These are phyloP conservation scores for Lonicera japonica DNA, from an alignment of 129 eudicot species.

Conservation along the genomic window DNA sequence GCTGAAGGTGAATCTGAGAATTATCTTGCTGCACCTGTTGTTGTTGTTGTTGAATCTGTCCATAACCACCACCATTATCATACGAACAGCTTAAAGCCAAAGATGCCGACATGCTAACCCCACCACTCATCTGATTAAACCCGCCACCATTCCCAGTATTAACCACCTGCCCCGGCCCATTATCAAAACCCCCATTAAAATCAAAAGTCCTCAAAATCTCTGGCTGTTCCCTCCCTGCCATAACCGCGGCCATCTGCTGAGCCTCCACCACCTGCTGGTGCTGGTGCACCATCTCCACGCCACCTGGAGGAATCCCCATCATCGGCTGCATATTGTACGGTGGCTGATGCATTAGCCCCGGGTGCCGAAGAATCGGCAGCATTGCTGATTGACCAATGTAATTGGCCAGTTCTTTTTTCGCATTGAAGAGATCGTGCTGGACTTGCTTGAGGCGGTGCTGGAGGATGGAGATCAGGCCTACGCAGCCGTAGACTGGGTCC, in stretches of 20 bases:
- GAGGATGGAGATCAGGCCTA: constrained; percentile 61
- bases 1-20: constrained; percentile 25
- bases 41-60: constrained; percentile 30
- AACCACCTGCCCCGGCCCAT: too few species aligned
- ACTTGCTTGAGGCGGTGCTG: constrained; percentile 69
- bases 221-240: constrained; percentile 37
- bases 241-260: constrained; percentile 37
- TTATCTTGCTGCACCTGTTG: constrained; percentile 17
- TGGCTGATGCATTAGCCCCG: constrained; percentile 41
- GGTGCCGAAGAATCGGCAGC: constrained; percentile 50
- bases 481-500: constrained; percentile 92
- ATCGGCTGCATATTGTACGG: constrained; percentile 53
- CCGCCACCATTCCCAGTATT: constrained; percentile 30
- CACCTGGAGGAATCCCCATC: constrained; percentile 40
- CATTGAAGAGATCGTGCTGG: constrained; percentile 45
- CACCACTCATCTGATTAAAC: constrained; percentile 19
- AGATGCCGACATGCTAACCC: constrained; percentile 17
- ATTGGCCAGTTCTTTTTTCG: constrained; percentile 56
- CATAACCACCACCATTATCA: constrained; percentile 5
- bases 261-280: constrained; percentile 46
- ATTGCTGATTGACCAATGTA: constrained; percentile 70
- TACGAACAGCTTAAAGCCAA: constrained; percentile 34
- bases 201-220: constrained; percentile 38
- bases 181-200: neutral
- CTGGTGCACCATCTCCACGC: constrained; percentile 35